These are phyloP conservation scores for Aspergillus carbonarius DNA, from an alignment of 2,329 filamentous ascomycete genomes.

Conservation along the genomic window DNA sequence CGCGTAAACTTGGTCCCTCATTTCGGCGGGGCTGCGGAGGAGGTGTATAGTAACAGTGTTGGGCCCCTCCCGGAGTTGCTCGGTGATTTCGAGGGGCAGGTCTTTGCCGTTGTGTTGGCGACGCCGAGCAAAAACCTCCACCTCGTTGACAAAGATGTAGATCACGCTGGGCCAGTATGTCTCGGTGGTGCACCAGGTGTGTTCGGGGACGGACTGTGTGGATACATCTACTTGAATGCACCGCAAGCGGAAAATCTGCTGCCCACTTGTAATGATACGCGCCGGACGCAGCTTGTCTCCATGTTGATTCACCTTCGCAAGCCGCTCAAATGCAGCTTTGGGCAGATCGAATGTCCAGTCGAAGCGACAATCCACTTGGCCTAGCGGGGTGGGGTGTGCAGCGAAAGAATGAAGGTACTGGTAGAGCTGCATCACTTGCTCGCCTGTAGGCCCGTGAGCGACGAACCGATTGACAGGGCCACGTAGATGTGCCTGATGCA, in stretches of 20 bases:
- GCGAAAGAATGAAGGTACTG: conserved; percentile 36
- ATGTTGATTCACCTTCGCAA: conserved; percentile 28
- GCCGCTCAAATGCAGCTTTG: conserved; percentile 25
- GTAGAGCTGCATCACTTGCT: conserved; percentile 33
- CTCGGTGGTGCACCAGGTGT: conserved; percentile 63
- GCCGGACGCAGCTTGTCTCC: conserved; percentile 24
- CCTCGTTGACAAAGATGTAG: conserved; percentile 67
- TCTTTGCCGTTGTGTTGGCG: conserved; percentile 74
- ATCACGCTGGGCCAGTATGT: conserved; percentile 70
- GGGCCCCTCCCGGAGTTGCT: conserved; percentile 54
- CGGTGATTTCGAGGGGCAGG: conserved; percentile 71
- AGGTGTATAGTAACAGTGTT: conserved; percentile 62
- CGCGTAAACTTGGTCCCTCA: conserved; percentile 48
- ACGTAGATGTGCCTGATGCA: conserved; percentile 60
- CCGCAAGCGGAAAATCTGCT: conserved; percentile 66
- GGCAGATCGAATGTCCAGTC: conserved; percentile 40
- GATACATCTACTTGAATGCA: conserved; percentile 53
- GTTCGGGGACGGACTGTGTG: conserved; percentile 39
- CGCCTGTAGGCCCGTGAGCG: conserved; percentile 17
- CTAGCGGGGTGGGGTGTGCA: conserved; percentile 32
- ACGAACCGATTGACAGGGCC: conserved; percentile 49
- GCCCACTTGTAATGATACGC: conserved; percentile 50
- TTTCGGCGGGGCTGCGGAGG: conserved; percentile 41
- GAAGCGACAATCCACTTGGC: conserved; percentile 25
- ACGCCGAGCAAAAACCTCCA: conserved; percentile 59